Evolutionary conservation across 2,329 filamentous ascomycete genomes (phyloP), one percentile per base, ranked within the genome.

Genomic region (Trichoderma atroviride): DNA sequence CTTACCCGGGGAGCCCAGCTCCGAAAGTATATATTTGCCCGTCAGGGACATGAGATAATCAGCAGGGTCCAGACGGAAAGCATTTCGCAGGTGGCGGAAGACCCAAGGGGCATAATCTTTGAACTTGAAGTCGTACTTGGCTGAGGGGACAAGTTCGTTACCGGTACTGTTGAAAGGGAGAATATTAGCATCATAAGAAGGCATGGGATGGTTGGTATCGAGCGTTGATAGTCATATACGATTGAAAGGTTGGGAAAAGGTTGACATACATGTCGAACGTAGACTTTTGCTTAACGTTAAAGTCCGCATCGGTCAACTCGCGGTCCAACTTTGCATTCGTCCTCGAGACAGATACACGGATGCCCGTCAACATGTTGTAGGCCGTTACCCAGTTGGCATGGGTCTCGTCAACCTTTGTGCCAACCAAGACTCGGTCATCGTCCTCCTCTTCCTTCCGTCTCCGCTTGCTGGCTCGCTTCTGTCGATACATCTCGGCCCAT

Each of bases 51-150:
- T 96, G 71, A 99, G 89, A 79, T 99, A 99, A 81, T 99, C 96
- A 74, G 95, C 96, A 27, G 96, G 96, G 78, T 99, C 96, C 68
- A 98, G 88, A 75, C 91, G 89, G 83, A 99, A 99, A 72, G 91
- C 91, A 60, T 89, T 85, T 73, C 96, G 92, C 55, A 99, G 86
- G 81, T 94, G 93, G 76, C 96, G 93, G 82, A 99, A 99, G 70
- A 99, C 96, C 94, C 95, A 98, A 69, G 96, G 96, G n/a, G 95
- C 95, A 81, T 99, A 99, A 82, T 99, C 96, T 83, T 99, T 99
- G 86, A 99, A 99, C 81, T 99, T 99, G 89, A 99, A 99, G 83
- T 99, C 96, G 84, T 99, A 99, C 82, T 99, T 98, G 74, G 96
- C 94, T 71, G 95, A 97, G 27, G 96, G 96, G 5, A 97, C 97